phyloP scores from a whole-genome alignment of 805 yeast genomes.

The Candida suzukii region DNA sequence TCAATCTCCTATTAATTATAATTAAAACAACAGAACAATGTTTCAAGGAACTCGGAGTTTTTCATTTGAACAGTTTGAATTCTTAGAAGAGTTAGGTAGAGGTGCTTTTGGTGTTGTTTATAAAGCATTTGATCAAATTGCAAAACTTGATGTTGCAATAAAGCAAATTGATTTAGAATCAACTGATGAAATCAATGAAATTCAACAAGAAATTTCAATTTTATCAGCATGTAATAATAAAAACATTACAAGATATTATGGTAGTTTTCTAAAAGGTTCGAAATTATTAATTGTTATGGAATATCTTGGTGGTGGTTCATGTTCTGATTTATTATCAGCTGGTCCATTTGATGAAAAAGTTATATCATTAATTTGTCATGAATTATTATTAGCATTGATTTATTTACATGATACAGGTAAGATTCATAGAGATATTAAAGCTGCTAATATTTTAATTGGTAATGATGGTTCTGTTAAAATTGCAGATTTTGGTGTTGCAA shows the following conservation, averaged over 20 bases:
- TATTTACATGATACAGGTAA: constrained; percentile 68
- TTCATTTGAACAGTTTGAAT: constrained; percentile 37
- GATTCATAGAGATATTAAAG: constrained; percentile 90
- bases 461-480: constrained; percentile 70
- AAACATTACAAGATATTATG: constrained; percentile 61
- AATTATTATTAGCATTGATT: constrained; percentile 51
- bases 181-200: constrained; percentile 64
- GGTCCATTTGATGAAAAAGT: constrained; percentile 51
- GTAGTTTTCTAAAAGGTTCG: constrained; percentile 82
- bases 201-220: constrained; percentile 64
- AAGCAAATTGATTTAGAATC: constrained; percentile 68
- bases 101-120: constrained; percentile 80
- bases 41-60: constrained; percentile 3
- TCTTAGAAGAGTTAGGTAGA: constrained; percentile 55
- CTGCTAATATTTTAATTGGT: constrained; percentile 79
- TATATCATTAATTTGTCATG: constrained; percentile 47
- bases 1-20: background rate
- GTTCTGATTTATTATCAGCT: constrained; percentile 55
- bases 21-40: background rate
- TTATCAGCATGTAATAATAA: constrained; percentile 57
- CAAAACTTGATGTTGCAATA: constrained; percentile 44
- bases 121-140: constrained; percentile 43
- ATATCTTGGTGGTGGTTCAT: constrained; percentile 70
- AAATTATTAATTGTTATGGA: constrained; percentile 94
- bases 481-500: constrained; percentile 96